Conservation (phyloP, 1,284 basidiomycete genomes). For the Malassezia restricta region DNA sequence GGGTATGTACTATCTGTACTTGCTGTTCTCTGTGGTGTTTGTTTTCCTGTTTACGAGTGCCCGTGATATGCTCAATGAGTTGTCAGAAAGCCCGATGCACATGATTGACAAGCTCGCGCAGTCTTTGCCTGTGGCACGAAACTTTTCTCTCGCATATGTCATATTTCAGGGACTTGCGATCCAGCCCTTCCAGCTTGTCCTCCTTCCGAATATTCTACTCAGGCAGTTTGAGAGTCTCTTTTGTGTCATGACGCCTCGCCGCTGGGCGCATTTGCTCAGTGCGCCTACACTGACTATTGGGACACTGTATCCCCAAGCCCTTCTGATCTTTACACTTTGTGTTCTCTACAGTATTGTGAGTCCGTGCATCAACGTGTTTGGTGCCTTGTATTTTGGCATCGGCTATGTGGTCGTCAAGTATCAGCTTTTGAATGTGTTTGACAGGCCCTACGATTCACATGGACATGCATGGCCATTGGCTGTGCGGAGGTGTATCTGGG, state of each 20-base stretch:
- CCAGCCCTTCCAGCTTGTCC: constrained; percentile 75
- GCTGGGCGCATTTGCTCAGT: constrained; percentile 89
- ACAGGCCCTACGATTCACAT: constrained; percentile 81
- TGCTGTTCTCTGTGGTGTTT: constrained; percentile 86
- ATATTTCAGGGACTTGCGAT: constrained; percentile 83
- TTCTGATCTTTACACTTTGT: constrained; percentile 87
- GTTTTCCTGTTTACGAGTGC: constrained; percentile 83
- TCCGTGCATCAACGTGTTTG: constrained; percentile 84
- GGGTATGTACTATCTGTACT: constrained; percentile 71
- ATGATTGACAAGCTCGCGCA: constrained; percentile 41
- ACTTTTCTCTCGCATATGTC: constrained; percentile 91
- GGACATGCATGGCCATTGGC: constrained; percentile 76
- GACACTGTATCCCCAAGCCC: constrained; percentile 81
- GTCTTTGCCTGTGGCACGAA: constrained; percentile 49
- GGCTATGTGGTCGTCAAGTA: constrained; percentile 80
- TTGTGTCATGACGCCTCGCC: constrained; percentile 49
- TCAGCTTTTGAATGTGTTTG: constrained; percentile 84
- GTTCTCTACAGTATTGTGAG: constrained; percentile 89
- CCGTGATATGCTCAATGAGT: constrained; percentile 56
- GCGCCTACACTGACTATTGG: constrained; percentile 66
- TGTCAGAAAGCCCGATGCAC: constrained; percentile 36
- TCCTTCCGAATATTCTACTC: constrained; percentile 33
- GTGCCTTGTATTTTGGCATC: constrained; percentile 83
- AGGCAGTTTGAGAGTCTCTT: constrained; percentile 26
- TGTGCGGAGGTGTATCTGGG: constrained; percentile 43